These are phyloP conservation scores for Lablab purpureus DNA, from an alignment of 306 rosid species.

Conservation along the genomic window DNA sequence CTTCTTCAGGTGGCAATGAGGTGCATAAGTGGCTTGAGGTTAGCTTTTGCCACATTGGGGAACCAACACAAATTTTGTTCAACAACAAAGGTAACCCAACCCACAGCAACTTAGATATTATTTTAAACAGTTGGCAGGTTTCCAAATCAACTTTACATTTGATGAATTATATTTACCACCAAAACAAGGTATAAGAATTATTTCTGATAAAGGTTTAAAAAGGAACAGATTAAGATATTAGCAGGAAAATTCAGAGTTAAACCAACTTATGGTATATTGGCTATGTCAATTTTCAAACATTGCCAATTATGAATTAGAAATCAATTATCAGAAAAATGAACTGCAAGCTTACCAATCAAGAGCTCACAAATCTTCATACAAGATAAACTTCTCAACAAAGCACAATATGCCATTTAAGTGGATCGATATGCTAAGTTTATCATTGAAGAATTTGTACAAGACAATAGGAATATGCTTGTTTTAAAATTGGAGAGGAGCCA, in stretches of 20 bases:
- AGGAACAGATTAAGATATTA: slow-evolving; percentile 4
- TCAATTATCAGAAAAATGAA: slow-evolving; percentile 41
- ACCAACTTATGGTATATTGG: slow-evolving; percentile 7
- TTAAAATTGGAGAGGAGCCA: slow-evolving; percentile 21
- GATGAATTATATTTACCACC: neutral
- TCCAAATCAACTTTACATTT: slow-evolving; percentile 1
- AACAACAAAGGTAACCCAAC: slow-evolving; percentile 28
- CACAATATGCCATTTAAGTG: slow-evolving; percentile 35
- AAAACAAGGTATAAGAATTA: neutral
- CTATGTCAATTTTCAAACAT: slow-evolving; percentile 17
- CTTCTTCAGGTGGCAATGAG: slow-evolving; percentile 14
- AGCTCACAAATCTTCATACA: slow-evolving; percentile 16
- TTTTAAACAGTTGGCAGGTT: slow-evolving; percentile 13
- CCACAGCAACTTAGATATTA: slow-evolving; percentile 2
- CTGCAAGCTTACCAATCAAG: slow-evolving; percentile 23
- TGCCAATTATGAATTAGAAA: slow-evolving; percentile 18
- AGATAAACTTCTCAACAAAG: slow-evolving; percentile 17
- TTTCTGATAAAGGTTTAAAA: slow-evolving; percentile 3
- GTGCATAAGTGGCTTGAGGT: neutral
- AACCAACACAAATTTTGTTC: slow-evolving; percentile 28
- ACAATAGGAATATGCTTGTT: slow-evolving; percentile 17
- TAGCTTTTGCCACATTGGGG: slow-evolving; percentile 14
- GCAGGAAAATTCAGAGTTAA: slow-evolving; percentile 36
- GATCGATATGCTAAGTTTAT: slow-evolving; percentile 10
- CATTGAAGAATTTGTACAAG: slow-evolving; percentile 24